Percentiles rank a stretch among this genome's conserved stretches.
Evolutionary conservation across 164 flowering plant genomes (phyloP).

Genomic region (Liquidambar formosana): DNA sequence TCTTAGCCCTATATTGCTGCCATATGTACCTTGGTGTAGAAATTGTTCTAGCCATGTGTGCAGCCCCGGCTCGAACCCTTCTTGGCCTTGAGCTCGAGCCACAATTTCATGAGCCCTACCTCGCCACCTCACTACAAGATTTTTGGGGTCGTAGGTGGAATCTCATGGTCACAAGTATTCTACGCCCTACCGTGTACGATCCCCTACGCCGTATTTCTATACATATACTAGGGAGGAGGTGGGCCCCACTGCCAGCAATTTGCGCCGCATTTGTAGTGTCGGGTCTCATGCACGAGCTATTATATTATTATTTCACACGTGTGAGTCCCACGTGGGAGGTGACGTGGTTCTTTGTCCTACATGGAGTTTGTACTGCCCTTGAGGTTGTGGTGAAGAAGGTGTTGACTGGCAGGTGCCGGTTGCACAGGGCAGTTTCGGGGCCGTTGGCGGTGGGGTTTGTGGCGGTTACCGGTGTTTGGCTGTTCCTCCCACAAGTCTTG

Average conservation of each 20-base stretch:
- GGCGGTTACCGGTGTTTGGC: slow-evolving; percentile 36
- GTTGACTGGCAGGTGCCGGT: slow-evolving; percentile 19
- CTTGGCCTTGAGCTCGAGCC: slow-evolving; percentile 50
- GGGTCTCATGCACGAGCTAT: slow-evolving; percentile 59
- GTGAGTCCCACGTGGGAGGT: slow-evolving; percentile 61
- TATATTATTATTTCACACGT: slow-evolving; percentile 41
- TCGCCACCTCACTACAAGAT: slow-evolving; percentile 60
- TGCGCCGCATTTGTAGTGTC: slow-evolving; percentile 45
- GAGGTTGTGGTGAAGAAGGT: slow-evolving; percentile 44
- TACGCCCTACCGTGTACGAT: slow-evolving; percentile 45
- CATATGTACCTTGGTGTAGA: slow-evolving; percentile 33
- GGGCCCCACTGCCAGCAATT: slow-evolving; percentile 21
- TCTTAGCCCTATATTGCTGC: slow-evolving; percentile 29
- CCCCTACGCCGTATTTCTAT: slow-evolving; percentile 20
- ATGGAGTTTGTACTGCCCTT: slow-evolving; percentile 39
- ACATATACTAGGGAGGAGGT: slow-evolving; percentile 11
- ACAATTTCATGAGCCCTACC: slow-evolving; percentile 53
- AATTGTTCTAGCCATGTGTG: slow-evolving; percentile 25
- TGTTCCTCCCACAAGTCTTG: slow-evolving; percentile 39
- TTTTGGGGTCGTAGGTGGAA: slow-evolving; percentile 77
- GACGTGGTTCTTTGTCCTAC: slow-evolving; percentile 53
- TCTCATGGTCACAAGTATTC: slow-evolving; percentile 53
- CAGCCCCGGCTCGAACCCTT: slow-evolving; percentile 16
- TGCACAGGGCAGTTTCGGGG: slow-evolving; percentile 27
- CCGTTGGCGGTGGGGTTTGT: slow-evolving; percentile 32